Evolutionary conservation across 495 filamentous ascomycete genomes (phyloP), one percentile per base, ranked within the genome.

Genomic region (Saxophila tyrrhenica): DNA sequence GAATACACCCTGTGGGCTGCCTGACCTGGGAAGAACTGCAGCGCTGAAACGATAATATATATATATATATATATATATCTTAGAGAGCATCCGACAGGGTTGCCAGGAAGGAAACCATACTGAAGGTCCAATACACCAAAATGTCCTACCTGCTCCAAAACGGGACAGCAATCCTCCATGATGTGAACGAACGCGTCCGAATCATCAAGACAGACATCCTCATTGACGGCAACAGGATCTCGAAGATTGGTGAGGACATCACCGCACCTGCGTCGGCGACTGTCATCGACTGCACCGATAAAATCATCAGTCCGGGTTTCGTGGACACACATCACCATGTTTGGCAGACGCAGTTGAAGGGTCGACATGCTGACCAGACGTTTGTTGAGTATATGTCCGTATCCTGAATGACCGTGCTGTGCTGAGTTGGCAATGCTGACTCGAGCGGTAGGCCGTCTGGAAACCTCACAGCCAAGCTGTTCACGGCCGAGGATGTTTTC

Each of bases 271-370:
- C 8, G 7, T 11, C 8, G 3, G 46, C 22, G 3, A 43, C 19
- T 41, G 17, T 50, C 29, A 68, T 83, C 16, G 75, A 81, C 58
- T 77, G 72, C 46, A 75, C 68, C 0, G 67, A 70, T 56, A 79
- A 78, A 62, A 78, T 82, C 29, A 65, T 82, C 25, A 72, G 71
- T 0, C 78, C 79, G 1, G 79, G 79, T 0, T 81, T 82, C 62
- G 64, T 81, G 39, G 76, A 81, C 55, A 81, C 79, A 0, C 79
- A 81, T 56, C 73, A 75, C 23, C 78, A 82, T 67, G 64, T 77
- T 9, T 83, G 75, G 76, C 77, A 81, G 63, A 78, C 78, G 0
- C 46, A 38, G 47, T 29, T 56, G 15, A 38, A 43, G 38, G 53
- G 53, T 24, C 44, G 53, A 1, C 53, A 56, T 43, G 53, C 53